Evolutionary conservation across 2,329 filamentous ascomycete genomes (phyloP).

Genomic region (Pseudocercospora pini-densiflorae): DNA sequence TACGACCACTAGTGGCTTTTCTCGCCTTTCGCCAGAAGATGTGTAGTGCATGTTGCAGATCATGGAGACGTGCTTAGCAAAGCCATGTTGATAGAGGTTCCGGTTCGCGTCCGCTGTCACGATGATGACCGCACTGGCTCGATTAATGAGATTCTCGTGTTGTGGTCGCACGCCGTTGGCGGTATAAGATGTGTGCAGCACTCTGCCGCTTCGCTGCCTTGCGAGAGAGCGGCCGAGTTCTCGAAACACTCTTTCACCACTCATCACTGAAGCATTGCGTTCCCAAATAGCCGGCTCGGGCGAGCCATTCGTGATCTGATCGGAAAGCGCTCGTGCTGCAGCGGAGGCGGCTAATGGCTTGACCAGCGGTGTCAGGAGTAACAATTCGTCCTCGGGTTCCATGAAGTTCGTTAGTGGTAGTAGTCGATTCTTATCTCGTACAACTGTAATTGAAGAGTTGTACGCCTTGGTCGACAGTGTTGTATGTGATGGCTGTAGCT

Average conservation of each 20-base stretch:
- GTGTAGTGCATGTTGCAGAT: slow-evolving; percentile 82
- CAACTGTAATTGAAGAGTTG: slow-evolving; percentile 89
- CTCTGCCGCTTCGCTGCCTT: slow-evolving; percentile 79
- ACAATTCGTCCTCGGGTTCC: slow-evolving; percentile 83
- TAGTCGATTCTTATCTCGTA: slow-evolving; percentile 84
- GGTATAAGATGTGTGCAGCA: slow-evolving; percentile 93
- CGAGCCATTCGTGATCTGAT: slow-evolving; percentile 62
- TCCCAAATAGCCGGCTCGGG: slow-evolving; percentile 62
- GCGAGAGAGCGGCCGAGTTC: slow-evolving; percentile 89
- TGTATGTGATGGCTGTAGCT: slow-evolving; percentile 81
- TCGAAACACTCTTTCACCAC: slow-evolving; percentile 88
- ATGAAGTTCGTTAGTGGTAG: slow-evolving; percentile 82
- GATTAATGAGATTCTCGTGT: slow-evolving; percentile 89
- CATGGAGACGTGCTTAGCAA: slow-evolving; percentile 95
- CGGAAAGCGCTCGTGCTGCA: slow-evolving; percentile 72
- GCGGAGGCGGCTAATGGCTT: slow-evolving; percentile 92
- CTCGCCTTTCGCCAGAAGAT: slow-evolving; percentile 69
- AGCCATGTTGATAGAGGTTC: slow-evolving; percentile 91
- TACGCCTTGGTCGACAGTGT: slow-evolving; percentile 84
- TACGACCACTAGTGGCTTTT: slow-evolving; percentile 88
- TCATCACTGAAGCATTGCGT: slow-evolving; percentile 72
- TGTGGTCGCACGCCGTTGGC: slow-evolving; percentile 90
- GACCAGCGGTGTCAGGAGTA: slow-evolving; percentile 85
- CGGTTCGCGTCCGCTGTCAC: slow-evolving; percentile 93
- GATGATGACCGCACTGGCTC: slow-evolving; percentile 85